These are phyloP conservation scores for Marasmius fiardii DNA, from an alignment of 1,284 basidiomycete species.

Conservation along the genomic window DNA sequence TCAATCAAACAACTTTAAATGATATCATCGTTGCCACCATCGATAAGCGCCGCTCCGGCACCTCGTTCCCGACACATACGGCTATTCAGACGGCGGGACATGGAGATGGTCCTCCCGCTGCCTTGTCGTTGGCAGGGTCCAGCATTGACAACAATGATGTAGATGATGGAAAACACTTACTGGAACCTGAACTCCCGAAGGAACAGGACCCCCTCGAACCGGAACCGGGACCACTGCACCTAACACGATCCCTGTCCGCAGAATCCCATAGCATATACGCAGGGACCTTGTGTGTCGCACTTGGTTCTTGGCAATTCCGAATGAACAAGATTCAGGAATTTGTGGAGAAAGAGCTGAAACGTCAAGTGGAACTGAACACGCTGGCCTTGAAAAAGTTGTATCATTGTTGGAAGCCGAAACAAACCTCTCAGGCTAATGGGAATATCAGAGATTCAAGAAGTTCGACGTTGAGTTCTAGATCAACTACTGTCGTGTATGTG, in stretches of 20 bases:
- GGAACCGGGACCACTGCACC: too few species aligned
- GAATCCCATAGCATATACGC: background rate
- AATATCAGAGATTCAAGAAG: too few species aligned
- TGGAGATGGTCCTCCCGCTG: too few species aligned
- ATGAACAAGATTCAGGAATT: background rate
- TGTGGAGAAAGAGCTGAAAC: background rate
- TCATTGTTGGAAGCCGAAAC: background rate
- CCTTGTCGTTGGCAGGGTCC: background rate
- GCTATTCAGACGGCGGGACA: background rate
- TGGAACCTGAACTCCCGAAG: background rate
- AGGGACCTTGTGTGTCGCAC: background rate
- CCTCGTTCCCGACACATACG: background rate
- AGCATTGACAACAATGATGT: background rate
- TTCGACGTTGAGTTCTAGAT: too few species aligned
- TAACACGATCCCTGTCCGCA: background rate
- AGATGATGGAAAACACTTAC: background rate
- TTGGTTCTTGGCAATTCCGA: background rate
- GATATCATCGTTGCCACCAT: background rate
- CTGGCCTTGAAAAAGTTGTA: background rate
- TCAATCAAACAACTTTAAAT: background rate
- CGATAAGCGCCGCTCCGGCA: background rate
- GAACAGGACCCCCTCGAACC: background rate
- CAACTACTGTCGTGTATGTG: too few species aligned
- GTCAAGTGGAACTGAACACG: background rate
- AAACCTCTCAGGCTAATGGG: background rate